Percentiles rank a stretch among this genome's conserved stretches.
Conservation (phyloP, 441 rosid genomes). For the Erysimum pusillum region DNA sequence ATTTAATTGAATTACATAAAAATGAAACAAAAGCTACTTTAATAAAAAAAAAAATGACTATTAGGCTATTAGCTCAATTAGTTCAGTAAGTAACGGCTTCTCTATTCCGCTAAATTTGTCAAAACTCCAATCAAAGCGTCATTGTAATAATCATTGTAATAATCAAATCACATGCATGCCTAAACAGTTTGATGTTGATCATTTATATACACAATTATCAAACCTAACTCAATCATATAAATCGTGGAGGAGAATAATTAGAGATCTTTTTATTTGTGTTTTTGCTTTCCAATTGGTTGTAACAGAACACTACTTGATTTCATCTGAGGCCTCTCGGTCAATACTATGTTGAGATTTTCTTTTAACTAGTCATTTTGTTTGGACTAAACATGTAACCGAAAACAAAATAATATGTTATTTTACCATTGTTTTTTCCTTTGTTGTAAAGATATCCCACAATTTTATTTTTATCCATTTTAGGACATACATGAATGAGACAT, state of each 20-base stretch:
- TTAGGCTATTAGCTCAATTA: not conserved
- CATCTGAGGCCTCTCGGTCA: not conserved
- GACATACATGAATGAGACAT: conserved; percentile 40
- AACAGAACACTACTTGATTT: not conserved
- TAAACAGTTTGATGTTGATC: not conserved
- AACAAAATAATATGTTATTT: not conserved
- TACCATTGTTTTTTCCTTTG: not conserved
- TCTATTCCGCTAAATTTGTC: conserved; percentile 22
- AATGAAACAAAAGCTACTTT: conserved; percentile 11
- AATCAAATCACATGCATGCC: conserved; percentile 19
- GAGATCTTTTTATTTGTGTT: not conserved
- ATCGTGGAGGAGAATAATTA: not conserved
- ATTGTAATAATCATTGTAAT: not conserved
- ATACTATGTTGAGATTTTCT: no score
- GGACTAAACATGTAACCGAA: not conserved
- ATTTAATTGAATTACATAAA: not conserved
- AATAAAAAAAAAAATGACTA: not conserved
- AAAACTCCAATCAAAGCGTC: conserved; percentile 25
- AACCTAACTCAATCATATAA: conserved; percentile 3
- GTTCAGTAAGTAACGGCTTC: conserved; percentile 2
- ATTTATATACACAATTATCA: conserved; percentile 1
- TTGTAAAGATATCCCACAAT: not conserved
- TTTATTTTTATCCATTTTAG: conserved; percentile 26
- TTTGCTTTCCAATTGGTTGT: not conserved
- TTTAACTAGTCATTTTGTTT: not conserved